These are phyloP conservation scores for Saccharomyces kudriavzevii DNA, from an alignment of 805 yeast genomes.

Conservation along the genomic window DNA sequence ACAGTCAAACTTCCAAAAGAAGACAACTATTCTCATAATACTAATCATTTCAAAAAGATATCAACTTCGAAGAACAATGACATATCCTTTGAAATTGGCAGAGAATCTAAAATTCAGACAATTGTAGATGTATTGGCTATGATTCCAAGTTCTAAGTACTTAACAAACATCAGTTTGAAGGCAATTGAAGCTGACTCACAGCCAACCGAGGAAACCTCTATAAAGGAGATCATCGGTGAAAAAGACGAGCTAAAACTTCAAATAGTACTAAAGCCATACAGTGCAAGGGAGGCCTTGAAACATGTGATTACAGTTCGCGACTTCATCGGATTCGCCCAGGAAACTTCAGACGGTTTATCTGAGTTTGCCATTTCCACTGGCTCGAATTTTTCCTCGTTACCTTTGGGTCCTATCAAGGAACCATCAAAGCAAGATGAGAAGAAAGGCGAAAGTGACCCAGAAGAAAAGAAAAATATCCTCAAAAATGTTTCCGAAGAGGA, in stretches of 20 bases:
- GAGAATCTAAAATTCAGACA: conserved; percentile 21
- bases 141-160: conserved; percentile 22
- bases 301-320: conserved; percentile 28
- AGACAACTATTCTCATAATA: conserved; percentile 2
- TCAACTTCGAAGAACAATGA: conserved; percentile 7
- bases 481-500: conserved; percentile 25
- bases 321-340: conserved; percentile 28
- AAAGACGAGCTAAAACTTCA: conserved; percentile 11
- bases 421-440: conserved; percentile 6
- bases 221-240: conserved; percentile 12
- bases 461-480: conserved; percentile 17
- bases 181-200: conserved; percentile 7
- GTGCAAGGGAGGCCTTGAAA: conserved; percentile 24
- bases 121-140: conserved; percentile 22
- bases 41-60: conserved; percentile 7
- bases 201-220: conserved; percentile 14
- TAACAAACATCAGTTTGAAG: conserved; percentile 23
- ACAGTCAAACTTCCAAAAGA: conserved; percentile 15
- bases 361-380: conserved; percentile 29
- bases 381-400: conserved; percentile 22
- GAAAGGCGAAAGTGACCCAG: conserved; percentile 8
- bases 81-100: conserved; percentile 21
- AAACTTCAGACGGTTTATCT: conserved; percentile 26
- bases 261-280: conserved; percentile 23
- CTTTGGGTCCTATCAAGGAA: conserved; percentile 17